Evolutionary conservation across 2,329 filamentous ascomycete genomes (phyloP).

Genomic region (Colletotrichum coccodes): DNA sequence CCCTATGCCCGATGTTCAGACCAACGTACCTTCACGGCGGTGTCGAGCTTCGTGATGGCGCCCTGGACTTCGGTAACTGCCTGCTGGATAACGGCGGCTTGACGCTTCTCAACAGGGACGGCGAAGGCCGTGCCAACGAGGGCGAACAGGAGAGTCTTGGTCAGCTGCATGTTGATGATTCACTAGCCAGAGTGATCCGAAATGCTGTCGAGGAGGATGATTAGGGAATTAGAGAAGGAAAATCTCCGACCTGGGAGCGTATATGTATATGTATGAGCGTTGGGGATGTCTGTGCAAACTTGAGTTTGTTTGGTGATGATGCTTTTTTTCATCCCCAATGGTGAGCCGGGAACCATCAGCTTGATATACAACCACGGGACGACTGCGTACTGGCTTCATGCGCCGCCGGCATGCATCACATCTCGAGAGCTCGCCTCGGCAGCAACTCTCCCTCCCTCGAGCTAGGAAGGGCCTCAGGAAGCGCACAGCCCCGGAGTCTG

Average conservation of each 20-base stretch:
- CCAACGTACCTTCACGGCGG: constrained; percentile 31
- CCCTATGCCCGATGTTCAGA: not conserved
- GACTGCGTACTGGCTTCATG: constrained; percentile 3
- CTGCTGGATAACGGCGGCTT: constrained; percentile 67
- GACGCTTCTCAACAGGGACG: constrained; percentile 39
- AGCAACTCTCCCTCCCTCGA: constrained; percentile 7
- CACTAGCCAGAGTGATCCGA: constrained; percentile 30
- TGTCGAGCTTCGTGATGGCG: constrained; percentile 65
- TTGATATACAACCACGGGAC: constrained; percentile 19
- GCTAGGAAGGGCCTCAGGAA: not conserved
- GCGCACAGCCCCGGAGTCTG: constrained; percentile 13
- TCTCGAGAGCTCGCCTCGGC: constrained; percentile 23
- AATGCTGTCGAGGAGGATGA: not conserved
- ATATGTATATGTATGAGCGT: constrained; percentile 17
- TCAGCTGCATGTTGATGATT: constrained; percentile 28
- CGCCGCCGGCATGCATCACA: not conserved
- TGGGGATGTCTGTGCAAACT: constrained; percentile 13
- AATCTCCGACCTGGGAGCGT: constrained; percentile 23
- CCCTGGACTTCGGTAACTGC: constrained; percentile 67
- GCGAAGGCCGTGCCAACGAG: constrained; percentile 28
- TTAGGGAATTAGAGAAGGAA: not conserved
- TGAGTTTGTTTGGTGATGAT: constrained; percentile 12
- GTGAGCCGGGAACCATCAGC: constrained; percentile 12
- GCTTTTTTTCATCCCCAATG: not conserved
- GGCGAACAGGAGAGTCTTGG: constrained; percentile 27